Evolutionary conservation across 805 yeast species (phyloP), one percentile per base, ranked within the genome.

Genomic region (Starmerella floricola): DNA sequence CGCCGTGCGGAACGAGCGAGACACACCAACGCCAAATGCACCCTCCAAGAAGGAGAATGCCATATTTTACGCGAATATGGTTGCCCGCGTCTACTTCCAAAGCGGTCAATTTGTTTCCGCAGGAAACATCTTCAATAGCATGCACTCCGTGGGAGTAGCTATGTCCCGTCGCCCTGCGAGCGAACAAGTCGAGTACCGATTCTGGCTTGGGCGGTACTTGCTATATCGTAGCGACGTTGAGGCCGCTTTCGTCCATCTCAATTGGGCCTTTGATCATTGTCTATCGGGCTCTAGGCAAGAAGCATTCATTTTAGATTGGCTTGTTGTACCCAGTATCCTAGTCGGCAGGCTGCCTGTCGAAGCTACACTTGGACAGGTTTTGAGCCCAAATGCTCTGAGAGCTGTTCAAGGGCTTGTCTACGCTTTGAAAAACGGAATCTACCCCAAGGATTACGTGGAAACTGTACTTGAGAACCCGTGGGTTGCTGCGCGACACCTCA

Each of bases 111-210:
- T 60, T 64, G 62, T 75, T 52, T 46, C 62, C 38, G 43, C 65
- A 59, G 61, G 84, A 74, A 20, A 82, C 76, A 62, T 84, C 87
- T 58, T 94, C 93, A 17, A 91, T 87, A 68, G 83, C 88, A 48
- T 84, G 66, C 32, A 84, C 73, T 6, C 52, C 1, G 38, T 47
- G n/a, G 49, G 38, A 8, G 21, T 43, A 15, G 18, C 23, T n/a
- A n/a, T 49, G 30, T 31, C 45, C 8, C 29, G 40, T 11, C 47
- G 42, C 31, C 47, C 52, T 4, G 21, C 47, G 15, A 31, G 46
- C 27, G 50, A 55, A 42, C 55, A 49, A 32, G 55, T 57, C 34
- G 55, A 56, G 51, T 49, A 51, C 48, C 40, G 57, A 36, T 50
- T 48, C 48, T 43, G 56, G 54, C 43, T 52, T 18, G 56, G 60